These are phyloP conservation scores for Amanita rimosa DNA, from an alignment of 768 basidiomycete genomes.

Conservation along the genomic window DNA sequence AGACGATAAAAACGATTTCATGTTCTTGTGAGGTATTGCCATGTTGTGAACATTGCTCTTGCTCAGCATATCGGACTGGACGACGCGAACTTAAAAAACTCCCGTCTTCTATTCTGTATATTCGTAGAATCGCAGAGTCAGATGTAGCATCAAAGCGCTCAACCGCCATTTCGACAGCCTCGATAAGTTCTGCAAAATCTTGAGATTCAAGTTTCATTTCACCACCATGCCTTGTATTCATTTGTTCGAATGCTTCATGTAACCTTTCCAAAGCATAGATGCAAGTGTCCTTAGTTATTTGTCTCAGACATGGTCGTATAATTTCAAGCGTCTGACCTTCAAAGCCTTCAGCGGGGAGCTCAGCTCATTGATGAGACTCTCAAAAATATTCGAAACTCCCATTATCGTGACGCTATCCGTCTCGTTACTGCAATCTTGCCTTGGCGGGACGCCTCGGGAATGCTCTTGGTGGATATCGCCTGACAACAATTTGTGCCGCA, in stretches of 20 bases:
- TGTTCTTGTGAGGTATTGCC: constrained; percentile 34
- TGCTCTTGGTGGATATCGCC: constrained; percentile 10
- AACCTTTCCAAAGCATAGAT: neutral
- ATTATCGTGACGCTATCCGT: constrained; percentile 11
- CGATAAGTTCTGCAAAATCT: constrained; percentile 55
- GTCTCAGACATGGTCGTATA: neutral
- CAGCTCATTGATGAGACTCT: constrained; percentile 68
- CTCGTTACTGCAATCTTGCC: neutral
- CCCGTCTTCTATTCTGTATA: constrained; percentile 46
- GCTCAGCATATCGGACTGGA: neutral
- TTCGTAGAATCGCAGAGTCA: constrained; percentile 69
- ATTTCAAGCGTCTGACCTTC: constrained; percentile 36
- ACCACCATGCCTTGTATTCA: neutral
- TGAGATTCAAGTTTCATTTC: constrained; percentile 28
- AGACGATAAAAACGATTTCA: constrained; percentile 81
- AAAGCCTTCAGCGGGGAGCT: constrained; percentile 68
- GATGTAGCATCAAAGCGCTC: constrained; percentile 73
- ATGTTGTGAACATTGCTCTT: too few species aligned
- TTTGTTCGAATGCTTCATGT: neutral
- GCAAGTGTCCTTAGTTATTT: neutral
- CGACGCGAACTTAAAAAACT: too few species aligned
- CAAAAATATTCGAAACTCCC: constrained; percentile 65
- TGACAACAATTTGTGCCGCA: constrained; percentile 79
- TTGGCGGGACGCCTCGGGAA: neutral
- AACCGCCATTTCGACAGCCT: constrained; percentile 58